phyloP scores from a whole-genome alignment of 176 grass and related monocot species.

The Guadua angustifolia region DNA sequence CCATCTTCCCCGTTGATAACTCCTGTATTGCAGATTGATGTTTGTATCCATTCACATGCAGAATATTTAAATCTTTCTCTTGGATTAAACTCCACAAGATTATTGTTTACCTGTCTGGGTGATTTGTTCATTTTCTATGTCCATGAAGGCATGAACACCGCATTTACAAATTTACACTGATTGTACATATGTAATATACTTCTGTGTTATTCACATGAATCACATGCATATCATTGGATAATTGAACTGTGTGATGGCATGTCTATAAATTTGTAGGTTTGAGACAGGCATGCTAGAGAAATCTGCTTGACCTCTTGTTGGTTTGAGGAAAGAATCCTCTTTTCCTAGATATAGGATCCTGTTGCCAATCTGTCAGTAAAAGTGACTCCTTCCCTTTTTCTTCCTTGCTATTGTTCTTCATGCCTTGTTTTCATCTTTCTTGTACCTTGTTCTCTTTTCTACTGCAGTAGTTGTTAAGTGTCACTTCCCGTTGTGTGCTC shows the following conservation, averaged over 20 bases:
- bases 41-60: constrained; percentile 38
- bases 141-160: neutral
- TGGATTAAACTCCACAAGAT: neutral
- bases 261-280: neutral
- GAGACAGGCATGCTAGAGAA: neutral
- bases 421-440: constrained; percentile 32
- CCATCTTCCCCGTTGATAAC: constrained; percentile 36
- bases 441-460: constrained; percentile 22
- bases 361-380: constrained; percentile 40
- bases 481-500: constrained; percentile 7
- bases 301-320: constrained; percentile 15
- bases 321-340: constrained; percentile 18
- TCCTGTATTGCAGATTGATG: constrained; percentile 42
- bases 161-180: neutral
- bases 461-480: constrained; percentile 25
- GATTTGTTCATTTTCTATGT: neutral
- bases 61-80: neutral
- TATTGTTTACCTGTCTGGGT: neutral
- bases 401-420: constrained; percentile 23
- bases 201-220: neutral
- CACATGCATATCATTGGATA: neutral
- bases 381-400: constrained; percentile 30
- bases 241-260: neutral
- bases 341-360: constrained; percentile 13
- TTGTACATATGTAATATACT: neutral